A percentile compares a stretch with the other conserved stretches of the same genome.
Evolutionary conservation across 73 alveolate species (phyloP).

Genomic region (Halteria grandinella): DNA sequence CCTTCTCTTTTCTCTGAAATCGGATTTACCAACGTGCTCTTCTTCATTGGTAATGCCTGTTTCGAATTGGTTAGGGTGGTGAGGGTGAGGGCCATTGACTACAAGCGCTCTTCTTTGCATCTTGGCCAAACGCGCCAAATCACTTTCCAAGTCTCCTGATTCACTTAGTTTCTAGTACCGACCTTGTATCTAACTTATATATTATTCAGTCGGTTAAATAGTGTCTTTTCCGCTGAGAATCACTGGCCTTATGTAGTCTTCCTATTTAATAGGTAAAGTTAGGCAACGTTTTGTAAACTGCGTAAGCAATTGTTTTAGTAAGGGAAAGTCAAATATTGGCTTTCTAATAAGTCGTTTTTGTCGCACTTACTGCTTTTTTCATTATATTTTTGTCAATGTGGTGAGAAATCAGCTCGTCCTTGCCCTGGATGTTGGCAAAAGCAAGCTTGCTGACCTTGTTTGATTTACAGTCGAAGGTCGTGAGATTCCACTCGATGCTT

Average conservation of each 20-base stretch:
- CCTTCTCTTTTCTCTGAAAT: too few species aligned
- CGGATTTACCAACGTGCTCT: too few species aligned
- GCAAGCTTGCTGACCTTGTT: slow-evolving; percentile 80
- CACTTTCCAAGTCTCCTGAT: slow-evolving; percentile 27
- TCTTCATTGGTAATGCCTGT: not conserved
- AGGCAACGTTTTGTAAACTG: too few species aligned
- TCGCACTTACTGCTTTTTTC: slow-evolving; percentile 42
- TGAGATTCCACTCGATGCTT: slow-evolving; percentile 82
- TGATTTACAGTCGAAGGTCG: slow-evolving; percentile 71
- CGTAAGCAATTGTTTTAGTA: too few species aligned
- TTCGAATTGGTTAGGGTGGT: not conserved
- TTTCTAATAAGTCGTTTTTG: too few species aligned
- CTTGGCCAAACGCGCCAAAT: not conserved
- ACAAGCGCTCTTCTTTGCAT: not conserved
- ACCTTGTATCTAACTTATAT: not conserved
- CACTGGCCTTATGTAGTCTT: slow-evolving; percentile 33
- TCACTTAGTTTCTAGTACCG: not conserved
- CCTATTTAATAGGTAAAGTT: slow-evolving; percentile 2
- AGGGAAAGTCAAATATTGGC: too few species aligned
- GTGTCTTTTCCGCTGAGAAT: slow-evolving; percentile 5
- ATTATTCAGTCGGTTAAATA: not conserved
- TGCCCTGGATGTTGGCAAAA: slow-evolving; percentile 91
- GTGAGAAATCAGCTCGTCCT: slow-evolving; percentile 58
- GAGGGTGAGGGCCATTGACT: slow-evolving; percentile 40
- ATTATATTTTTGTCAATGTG: slow-evolving; percentile 42